Percentiles rank a stretch among this genome's conserved stretches.
Conservation (phyloP, 2,329 filamentous ascomycete species). For the Trichophaea hybrida region DNA sequence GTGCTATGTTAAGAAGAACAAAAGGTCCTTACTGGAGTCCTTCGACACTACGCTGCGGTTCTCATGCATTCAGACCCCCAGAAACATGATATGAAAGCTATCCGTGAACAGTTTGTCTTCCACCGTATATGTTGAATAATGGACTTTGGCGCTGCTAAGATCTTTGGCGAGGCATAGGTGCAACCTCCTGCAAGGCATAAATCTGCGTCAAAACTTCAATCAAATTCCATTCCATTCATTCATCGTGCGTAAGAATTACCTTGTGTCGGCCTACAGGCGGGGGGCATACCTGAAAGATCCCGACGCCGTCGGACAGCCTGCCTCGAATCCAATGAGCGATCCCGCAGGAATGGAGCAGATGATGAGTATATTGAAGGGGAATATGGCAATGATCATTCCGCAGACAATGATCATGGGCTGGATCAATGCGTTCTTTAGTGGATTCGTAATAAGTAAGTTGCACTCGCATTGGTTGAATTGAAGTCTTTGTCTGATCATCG, state of each 20-base stretch:
- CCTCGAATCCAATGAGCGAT: conserved; percentile 87
- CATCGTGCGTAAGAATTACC: conserved; percentile 60
- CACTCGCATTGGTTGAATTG: not conserved
- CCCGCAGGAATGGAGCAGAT: conserved; percentile 97
- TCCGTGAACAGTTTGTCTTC: conserved; percentile 57
- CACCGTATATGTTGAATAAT: not conserved
- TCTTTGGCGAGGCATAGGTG: conserved; percentile 20
- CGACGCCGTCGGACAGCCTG: conserved; percentile 68
- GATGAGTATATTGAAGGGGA: conserved; percentile 99
- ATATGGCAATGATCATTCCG: conserved; percentile 99
- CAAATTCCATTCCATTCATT: conserved; percentile 68
- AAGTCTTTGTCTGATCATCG: not conserved
- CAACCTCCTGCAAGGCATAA: conserved; percentile 61
- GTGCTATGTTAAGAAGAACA: not conserved
- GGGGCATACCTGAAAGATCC: conserved; percentile 84
- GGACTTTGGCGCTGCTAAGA: not conserved
- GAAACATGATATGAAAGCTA: conserved; percentile 56
- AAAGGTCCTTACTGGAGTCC: conserved; percentile 72
- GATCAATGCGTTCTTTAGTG: conserved; percentile 98
- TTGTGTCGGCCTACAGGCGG: conserved; percentile 68
- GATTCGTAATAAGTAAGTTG: conserved; percentile 81
- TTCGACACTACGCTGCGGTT: conserved; percentile 92
- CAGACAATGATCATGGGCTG: conserved; percentile 99
- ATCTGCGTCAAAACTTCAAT: conserved; percentile 68
- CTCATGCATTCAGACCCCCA: conserved; percentile 77